Conservation (phyloP, 139 green algal species). For the Micractinium conductrix region DNA sequence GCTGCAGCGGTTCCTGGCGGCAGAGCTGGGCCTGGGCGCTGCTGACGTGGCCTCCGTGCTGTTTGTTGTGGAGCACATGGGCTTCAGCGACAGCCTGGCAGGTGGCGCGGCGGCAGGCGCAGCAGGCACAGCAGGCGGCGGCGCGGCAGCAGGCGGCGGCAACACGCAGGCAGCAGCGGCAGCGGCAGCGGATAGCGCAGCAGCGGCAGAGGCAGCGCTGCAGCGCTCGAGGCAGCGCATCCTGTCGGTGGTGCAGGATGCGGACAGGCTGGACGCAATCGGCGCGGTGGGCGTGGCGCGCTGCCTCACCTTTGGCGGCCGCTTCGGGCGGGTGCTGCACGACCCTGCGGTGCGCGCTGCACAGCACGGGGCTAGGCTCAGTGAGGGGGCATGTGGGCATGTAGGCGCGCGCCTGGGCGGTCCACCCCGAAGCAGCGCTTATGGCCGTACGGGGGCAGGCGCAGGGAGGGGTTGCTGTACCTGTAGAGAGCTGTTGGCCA, state of each 20-base stretch:
- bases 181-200: background rate
- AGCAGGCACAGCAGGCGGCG: background rate
- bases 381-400: too few relatives aligned
- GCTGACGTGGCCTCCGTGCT: constrained; percentile 41
- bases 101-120: background rate
- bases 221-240: background rate
- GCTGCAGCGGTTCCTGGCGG: constrained; percentile 1
- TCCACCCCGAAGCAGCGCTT: too few relatives aligned
- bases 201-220: background rate
- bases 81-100: constrained; percentile 75
- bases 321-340: constrained; percentile 63
- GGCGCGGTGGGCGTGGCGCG: constrained; percentile 83
- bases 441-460: too few relatives aligned
- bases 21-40: background rate
- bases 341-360: constrained; percentile 67
- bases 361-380: too few relatives aligned
- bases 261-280: constrained; percentile 83
- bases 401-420: too few relatives aligned
- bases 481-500: too few relatives aligned
- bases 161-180: background rate
- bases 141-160: background rate
- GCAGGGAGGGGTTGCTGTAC: too few relatives aligned
- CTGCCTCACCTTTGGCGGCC: constrained; percentile 83
- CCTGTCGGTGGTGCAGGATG: constrained; percentile 73
- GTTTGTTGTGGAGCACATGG: constrained; percentile 59